Conservation (phyloP, 495 filamentous ascomycete genomes). For the Usnea hakonensis region DNA sequence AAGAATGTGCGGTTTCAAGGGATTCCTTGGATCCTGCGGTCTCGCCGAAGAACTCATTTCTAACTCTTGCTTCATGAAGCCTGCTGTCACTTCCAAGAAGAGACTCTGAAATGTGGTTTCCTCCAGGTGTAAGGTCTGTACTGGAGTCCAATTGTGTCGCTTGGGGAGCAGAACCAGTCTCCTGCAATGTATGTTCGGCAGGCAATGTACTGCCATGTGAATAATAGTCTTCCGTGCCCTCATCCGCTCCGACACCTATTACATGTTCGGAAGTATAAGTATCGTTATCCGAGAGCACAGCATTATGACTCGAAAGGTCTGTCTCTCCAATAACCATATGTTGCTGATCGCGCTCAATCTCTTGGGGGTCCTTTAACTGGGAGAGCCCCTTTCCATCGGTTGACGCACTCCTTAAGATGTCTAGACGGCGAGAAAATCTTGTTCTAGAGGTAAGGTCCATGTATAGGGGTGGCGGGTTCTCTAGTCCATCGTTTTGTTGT, state of each 20-base stretch:
- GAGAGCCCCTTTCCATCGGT: slow-evolving; percentile 54
- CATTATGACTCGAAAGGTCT: neutral
- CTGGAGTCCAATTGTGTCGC: neutral
- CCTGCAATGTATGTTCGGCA: neutral
- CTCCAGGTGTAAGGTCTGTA: neutral
- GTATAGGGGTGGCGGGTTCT: slow-evolving; percentile 48
- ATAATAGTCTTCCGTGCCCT: neutral
- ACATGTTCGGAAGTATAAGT: neutral
- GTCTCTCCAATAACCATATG: neutral
- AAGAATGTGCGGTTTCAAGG: neutral
- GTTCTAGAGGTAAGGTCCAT: slow-evolving; percentile 45
- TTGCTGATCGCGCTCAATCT: neutral
- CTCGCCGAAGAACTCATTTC: neutral
- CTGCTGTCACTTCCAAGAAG: neutral
- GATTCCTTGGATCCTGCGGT: neutral
- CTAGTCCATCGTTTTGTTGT: slow-evolving; percentile 50
- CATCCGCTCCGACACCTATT: neutral
- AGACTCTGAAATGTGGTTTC: neutral
- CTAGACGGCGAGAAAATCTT: slow-evolving; percentile 43
- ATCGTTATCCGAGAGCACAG: neutral
- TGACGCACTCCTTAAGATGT: slow-evolving; percentile 36
- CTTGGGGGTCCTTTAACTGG: slow-evolving; percentile 38
- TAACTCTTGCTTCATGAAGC: neutral
- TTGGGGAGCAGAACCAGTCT: neutral
- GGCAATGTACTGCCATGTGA: neutral